Evolutionary conservation across 768 basidiomycete genomes (phyloP).

Genomic region (Nidula microcarpa): DNA sequence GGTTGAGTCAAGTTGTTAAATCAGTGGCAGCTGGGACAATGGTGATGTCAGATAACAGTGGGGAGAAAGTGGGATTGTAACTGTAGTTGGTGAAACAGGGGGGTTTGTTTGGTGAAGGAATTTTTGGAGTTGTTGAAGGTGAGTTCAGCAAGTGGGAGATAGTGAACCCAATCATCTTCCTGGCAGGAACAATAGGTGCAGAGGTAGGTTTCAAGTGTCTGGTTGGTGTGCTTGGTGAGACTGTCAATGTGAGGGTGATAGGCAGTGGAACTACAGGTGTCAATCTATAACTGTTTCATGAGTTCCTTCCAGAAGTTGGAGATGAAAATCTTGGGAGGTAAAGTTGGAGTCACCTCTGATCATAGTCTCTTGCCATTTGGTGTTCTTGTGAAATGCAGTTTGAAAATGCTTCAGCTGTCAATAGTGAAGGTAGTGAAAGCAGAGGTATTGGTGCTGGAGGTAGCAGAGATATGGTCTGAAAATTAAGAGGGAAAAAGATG

Average conservation of each 20-base stretch:
- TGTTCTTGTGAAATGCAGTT: conserved; percentile 12
- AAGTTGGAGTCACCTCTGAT: conserved; percentile 11
- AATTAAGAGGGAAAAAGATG: conserved; percentile 10
- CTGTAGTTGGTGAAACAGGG: conserved; percentile 32
- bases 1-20: conserved; percentile 23
- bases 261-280: conserved; percentile 9
- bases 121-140: conserved; percentile 32
- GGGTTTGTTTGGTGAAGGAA: conserved; percentile 26
- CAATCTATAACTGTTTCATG: conserved; percentile 6
- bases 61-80: conserved; percentile 26
- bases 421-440: conserved; percentile 16
- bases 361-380: conserved; percentile 19
- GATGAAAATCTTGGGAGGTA: conserved; percentile 19
- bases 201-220: conserved; percentile 24
- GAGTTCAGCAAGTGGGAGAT: conserved; percentile 37
- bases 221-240: conserved; percentile 13
- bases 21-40: conserved; percentile 27
- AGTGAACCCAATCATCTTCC: conserved; percentile 40
- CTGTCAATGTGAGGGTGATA: conserved; percentile 15
- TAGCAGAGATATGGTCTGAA: conserved; percentile 4
- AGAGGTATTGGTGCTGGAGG: conserved; percentile 22
- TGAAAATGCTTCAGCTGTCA: conserved; percentile 21
- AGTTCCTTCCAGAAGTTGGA: conserved; percentile 23
- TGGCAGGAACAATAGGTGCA: conserved; percentile 28
- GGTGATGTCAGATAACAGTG: conserved; percentile 18